phyloP scores from a whole-genome alignment of 768 basidiomycete genomes.

The Tricholoma bakamatsutake region DNA sequence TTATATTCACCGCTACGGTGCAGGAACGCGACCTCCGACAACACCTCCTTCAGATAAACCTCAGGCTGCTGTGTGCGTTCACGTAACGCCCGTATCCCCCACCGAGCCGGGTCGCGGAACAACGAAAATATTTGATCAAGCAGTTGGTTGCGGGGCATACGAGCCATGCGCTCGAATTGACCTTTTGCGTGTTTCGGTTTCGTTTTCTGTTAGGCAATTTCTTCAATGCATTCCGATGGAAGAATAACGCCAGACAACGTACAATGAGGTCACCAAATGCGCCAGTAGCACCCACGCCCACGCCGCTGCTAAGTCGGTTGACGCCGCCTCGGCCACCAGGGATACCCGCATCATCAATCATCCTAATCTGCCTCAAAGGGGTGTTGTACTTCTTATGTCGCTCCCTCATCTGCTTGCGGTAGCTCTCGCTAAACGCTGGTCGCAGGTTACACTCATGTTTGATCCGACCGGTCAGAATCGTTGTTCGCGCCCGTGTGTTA shows the following conservation, averaged over 20 bases:
- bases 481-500: conserved; percentile 65
- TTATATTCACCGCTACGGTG: conserved; percentile 78
- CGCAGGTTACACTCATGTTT: conserved; percentile 77
- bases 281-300: conserved; percentile 47
- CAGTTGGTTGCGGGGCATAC: conserved; percentile 84
- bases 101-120: conserved; percentile 76
- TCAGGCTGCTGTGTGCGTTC: conserved; percentile 85
- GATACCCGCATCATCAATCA: conserved; percentile 68
- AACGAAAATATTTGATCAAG: conserved; percentile 75
- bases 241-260: conserved; percentile 23
- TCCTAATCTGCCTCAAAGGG: conserved; percentile 57
- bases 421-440: conserved; percentile 61
- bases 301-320: conserved; percentile 75
- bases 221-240: background rate
- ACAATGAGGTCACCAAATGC: conserved; percentile 67
- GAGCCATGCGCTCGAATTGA: conserved; percentile 83
- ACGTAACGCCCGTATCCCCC: conserved; percentile 72
- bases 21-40: conserved; percentile 69
- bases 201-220: conserved; percentile 39
- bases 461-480: conserved; percentile 72
- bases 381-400: conserved; percentile 62
- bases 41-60: conserved; percentile 78
- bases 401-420: conserved; percentile 68
- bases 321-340: conserved; percentile 67
- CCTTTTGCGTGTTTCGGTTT: conserved; percentile 66